Conservation (phyloP, 192 early-diverging fungal genomes). For the Radiomyces spectabilis region DNA sequence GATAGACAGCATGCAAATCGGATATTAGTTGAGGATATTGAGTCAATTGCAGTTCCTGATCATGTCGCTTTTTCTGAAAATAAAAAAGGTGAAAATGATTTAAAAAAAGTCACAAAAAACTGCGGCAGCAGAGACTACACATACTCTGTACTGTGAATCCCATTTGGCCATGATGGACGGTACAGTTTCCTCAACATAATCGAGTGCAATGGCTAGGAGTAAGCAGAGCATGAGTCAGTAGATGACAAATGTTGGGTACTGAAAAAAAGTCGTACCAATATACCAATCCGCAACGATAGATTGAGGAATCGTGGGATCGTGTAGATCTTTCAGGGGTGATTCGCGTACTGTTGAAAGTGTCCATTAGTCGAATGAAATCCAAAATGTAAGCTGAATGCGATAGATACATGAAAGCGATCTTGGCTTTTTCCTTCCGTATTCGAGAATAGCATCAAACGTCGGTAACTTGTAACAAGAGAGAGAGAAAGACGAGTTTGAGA, state of each 20-base stretch:
- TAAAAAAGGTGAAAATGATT: neutral
- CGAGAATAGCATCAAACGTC: neutral
- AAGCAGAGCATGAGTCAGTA: neutral
- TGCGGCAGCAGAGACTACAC: neutral
- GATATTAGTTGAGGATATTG: neutral
- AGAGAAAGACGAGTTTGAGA: too few relatives aligned
- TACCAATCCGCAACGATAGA: slow-evolving; percentile 10
- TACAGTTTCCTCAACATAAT: neutral
- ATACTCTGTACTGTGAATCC: neutral
- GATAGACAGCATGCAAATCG: neutral
- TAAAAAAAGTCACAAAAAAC: neutral
- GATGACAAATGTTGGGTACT: slow-evolving; percentile 1
- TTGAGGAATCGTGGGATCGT: slow-evolving; percentile 7
- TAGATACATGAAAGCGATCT: neutral
- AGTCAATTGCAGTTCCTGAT: neutral
- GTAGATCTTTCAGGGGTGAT: slow-evolving; percentile 10
- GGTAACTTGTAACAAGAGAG: too few relatives aligned
- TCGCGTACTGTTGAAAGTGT: slow-evolving; percentile 7
- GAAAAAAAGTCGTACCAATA: slow-evolving; percentile 4
- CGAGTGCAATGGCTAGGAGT: neutral
- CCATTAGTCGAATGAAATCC: neutral
- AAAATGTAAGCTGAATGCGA: neutral
- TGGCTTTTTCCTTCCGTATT: neutral
- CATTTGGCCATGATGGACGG: neutral
- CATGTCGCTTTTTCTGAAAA: slow-evolving; percentile 3